Percentiles rank a stretch among this genome's conserved stretches.
phyloP scores from a whole-genome alignment of 1,139 yeast genomes.

The Nakaseomyces nivariensis region DNA sequence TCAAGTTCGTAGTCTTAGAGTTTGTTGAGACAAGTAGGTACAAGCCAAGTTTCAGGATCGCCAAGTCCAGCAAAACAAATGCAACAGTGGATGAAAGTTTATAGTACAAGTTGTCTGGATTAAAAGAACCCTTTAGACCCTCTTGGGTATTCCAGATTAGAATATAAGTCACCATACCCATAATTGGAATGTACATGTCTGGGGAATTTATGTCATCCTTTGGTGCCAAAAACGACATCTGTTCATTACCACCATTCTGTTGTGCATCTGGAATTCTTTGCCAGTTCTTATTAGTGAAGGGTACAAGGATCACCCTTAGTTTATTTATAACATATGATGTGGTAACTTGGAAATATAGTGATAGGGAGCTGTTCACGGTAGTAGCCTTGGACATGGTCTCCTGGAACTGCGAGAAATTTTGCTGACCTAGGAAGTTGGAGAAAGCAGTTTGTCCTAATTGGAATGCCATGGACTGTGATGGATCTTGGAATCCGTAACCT shows the following conservation, averaged over 20 bases:
- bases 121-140: constrained; percentile 84
- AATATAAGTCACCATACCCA: constrained; percentile 87
- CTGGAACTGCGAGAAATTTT: constrained; percentile 26
- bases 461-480: constrained; percentile 76
- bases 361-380: constrained; percentile 17
- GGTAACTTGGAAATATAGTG: constrained; percentile 83
- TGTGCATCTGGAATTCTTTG: constrained; percentile 42
- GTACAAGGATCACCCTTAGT: constrained; percentile 65
- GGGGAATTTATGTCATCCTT: constrained; percentile 79
- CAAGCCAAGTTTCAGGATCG: constrained; percentile 51
- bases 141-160: constrained; percentile 75
- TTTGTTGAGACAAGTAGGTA: constrained; percentile 39
- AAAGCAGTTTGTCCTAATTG: constrained; percentile 85
- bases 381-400: constrained; percentile 27
- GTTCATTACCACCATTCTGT: constrained; percentile 7
- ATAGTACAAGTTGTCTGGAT: constrained; percentile 84
- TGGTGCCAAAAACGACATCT: constrained; percentile 21
- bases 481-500: constrained; percentile 46
- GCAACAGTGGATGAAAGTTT: constrained; percentile 88
- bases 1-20: constrained; percentile 37
- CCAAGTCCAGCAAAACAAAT: constrained; percentile 62
- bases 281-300: constrained; percentile 81
- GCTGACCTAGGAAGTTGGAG: constrained; percentile 31
- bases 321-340: constrained; percentile 77
- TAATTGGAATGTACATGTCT: constrained; percentile 88